A percentile compares a stretch with the other conserved stretches of the same genome.
phyloP scores from a whole-genome alignment of 2,329 filamentous ascomycete species.

The Arthrobotrys sphaeroides region DNA sequence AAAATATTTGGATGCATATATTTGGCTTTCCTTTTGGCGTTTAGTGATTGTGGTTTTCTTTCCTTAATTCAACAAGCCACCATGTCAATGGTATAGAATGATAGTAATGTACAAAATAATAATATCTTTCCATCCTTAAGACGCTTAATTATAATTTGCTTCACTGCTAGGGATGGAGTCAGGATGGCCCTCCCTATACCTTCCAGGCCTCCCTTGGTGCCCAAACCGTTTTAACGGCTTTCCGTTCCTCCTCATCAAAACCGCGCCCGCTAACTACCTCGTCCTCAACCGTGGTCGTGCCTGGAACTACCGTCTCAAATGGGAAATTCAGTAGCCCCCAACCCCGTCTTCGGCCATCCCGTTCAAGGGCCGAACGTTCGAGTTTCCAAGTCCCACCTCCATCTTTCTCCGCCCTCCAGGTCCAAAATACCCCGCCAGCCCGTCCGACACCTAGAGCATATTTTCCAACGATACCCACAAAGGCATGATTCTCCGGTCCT shows the following conservation, averaged over 20 bases:
- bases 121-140: too few species aligned
- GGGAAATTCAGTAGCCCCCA: background rate
- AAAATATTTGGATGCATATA: background rate
- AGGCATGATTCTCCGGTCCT: conserved; percentile 50
- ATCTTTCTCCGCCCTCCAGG: conserved; percentile 29
- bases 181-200: background rate
- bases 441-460: conserved; percentile 35
- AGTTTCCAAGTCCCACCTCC: conserved; percentile 10
- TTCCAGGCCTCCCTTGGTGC: conserved; percentile 31
- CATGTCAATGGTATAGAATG: too few species aligned
- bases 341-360: background rate
- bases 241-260: background rate
- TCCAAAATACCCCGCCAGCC: conserved; percentile 22
- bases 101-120: background rate
- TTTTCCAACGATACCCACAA: conserved; percentile 13
- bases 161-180: background rate
- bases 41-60: background rate
- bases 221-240: conserved; percentile 10
- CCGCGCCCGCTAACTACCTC: background rate
- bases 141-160: too few species aligned
- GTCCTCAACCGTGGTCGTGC: background rate
- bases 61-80: background rate
- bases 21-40: background rate
- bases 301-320: background rate
- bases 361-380: background rate